Evolutionary conservation across 257 asterid genomes (phyloP).

Genomic region (Handroanthus guayacan): DNA sequence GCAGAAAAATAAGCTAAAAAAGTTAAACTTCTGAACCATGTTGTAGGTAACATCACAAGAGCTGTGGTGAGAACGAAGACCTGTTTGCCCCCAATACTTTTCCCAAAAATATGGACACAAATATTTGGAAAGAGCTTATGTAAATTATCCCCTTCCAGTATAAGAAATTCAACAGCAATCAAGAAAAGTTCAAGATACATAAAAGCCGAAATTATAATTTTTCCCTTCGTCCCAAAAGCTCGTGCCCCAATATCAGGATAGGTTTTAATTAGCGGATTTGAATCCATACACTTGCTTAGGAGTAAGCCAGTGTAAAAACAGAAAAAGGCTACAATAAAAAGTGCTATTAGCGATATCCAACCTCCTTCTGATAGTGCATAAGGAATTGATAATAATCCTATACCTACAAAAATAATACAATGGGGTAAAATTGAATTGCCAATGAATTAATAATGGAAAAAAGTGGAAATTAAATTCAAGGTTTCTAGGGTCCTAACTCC

Average conservation of each 20-base stretch:
- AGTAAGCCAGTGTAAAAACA: conserved; percentile 61
- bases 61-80: conserved; percentile 49
- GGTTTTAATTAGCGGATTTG: conserved; percentile 41
- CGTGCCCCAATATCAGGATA: conserved; percentile 62
- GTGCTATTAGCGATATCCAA: conserved; percentile 47
- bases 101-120: conserved; percentile 32
- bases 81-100: conserved; percentile 44
- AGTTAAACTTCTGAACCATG: conserved; percentile 58
- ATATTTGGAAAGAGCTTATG: conserved; percentile 56
- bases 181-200: conserved; percentile 59
- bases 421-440: no score
- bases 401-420: conserved; percentile 28
- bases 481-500: no score
- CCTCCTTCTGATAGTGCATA: conserved; percentile 65
- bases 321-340: conserved; percentile 39
- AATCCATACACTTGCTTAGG: conserved; percentile 50
- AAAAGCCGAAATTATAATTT: conserved; percentile 41
- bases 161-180: conserved; percentile 58
- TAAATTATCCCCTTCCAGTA: conserved; percentile 61
- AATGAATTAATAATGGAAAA: not conserved
- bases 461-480: no score
- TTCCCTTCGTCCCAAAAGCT: conserved; percentile 59
- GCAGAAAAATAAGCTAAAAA: conserved; percentile 55
- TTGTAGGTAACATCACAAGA: conserved; percentile 55
- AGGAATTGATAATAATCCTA: conserved; percentile 62